Conservation (phyloP, 1,139 yeast species). For the Blastobotrys aristatus region DNA sequence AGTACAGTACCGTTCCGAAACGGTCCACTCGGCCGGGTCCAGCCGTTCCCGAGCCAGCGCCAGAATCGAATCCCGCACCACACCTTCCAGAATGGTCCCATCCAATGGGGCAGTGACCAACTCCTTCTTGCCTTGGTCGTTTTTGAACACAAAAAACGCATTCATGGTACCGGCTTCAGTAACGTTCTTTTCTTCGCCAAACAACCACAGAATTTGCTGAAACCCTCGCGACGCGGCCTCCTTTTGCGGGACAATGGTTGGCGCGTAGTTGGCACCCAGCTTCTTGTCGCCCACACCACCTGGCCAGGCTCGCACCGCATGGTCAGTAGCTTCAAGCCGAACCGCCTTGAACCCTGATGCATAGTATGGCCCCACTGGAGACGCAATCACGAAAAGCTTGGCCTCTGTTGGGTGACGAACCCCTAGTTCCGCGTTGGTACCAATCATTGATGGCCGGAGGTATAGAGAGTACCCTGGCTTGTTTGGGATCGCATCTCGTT, state of each 20-base stretch:
- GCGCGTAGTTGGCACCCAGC: slow-evolving; percentile 97
- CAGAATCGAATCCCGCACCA: slow-evolving; percentile 86
- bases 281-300: slow-evolving; percentile 96
- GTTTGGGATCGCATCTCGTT: slow-evolving; percentile 71
- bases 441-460: slow-evolving; percentile 90
- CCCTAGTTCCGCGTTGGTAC: slow-evolving; percentile 82
- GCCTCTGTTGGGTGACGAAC: slow-evolving; percentile 79
- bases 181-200: slow-evolving; percentile 81
- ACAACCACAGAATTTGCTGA: slow-evolving; percentile 94
- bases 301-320: slow-evolving; percentile 98
- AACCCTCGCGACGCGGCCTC: slow-evolving; percentile 86
- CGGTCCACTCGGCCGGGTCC: slow-evolving; percentile 66
- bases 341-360: slow-evolving; percentile 94
- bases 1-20: slow-evolving; percentile 77
- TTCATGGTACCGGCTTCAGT: slow-evolving; percentile 99
- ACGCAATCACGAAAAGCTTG: slow-evolving; percentile 74
- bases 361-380: slow-evolving; percentile 91
- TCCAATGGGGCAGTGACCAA: slow-evolving; percentile 94
- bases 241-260: slow-evolving; percentile 83
- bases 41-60: slow-evolving; percentile 69
- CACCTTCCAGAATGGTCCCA: slow-evolving; percentile 96
- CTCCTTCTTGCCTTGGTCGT: slow-evolving; percentile 77
- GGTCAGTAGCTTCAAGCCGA: slow-evolving; percentile 85
- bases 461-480: slow-evolving; percentile 87
- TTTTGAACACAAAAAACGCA: slow-evolving; percentile 76